Conservation (phyloP, 1,284 basidiomycete species). For the Trametes pubescens region DNA sequence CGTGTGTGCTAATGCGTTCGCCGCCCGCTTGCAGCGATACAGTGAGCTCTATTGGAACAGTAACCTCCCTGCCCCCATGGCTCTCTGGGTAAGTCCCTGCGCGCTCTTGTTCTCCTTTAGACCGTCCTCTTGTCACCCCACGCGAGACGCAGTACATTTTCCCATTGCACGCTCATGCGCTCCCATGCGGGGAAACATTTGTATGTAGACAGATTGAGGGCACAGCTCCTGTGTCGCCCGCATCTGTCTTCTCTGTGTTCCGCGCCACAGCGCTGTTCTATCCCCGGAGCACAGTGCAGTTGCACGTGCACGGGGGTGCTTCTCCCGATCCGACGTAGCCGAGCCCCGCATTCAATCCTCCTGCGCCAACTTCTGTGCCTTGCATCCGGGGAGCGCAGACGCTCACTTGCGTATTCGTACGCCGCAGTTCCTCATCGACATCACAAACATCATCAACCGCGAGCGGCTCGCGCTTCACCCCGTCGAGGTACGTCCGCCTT, state of each 20-base stretch:
- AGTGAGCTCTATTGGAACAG: slow-evolving; percentile 16
- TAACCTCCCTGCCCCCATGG: slow-evolving; percentile 30
- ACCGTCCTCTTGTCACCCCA: not conserved
- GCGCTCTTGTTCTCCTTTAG: slow-evolving; percentile 5
- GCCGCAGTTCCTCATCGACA: not conserved
- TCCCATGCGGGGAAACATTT: not conserved
- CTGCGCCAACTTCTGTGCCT: not conserved
- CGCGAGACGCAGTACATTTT: not conserved
- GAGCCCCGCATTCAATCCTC: not conserved
- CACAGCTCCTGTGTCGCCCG: not conserved
- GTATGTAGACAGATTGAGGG: not conserved
- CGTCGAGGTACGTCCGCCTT: not conserved
- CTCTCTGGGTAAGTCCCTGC: slow-evolving; percentile 20
- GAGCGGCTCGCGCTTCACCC: not conserved
- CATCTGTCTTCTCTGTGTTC: not conserved
- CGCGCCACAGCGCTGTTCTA: not conserved
- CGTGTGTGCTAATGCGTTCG: not conserved
- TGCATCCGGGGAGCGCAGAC: not conserved
- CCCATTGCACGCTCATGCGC: not conserved
- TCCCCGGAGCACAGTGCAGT: not conserved
- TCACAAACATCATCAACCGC: not conserved
- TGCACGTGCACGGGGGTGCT: not conserved
- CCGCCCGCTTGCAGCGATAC: slow-evolving; percentile 1
- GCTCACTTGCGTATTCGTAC: not conserved
- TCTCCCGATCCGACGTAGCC: not conserved